phyloP scores from a whole-genome alignment of 345 rosid genomes.

The Limnanthes douglasii region DNA sequence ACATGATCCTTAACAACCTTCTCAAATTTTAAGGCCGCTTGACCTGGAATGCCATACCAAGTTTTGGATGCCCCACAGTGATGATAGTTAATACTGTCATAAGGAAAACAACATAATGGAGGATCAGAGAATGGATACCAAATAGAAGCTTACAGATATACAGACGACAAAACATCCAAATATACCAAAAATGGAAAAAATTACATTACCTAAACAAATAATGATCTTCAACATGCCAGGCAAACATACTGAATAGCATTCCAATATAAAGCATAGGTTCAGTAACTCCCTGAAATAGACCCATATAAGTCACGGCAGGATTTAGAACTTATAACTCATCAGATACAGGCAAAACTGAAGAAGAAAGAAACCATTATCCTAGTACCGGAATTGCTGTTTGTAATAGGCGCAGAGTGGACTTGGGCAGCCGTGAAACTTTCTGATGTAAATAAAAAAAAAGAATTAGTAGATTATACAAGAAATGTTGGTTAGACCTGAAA shows the following conservation, averaged over 20 bases:
- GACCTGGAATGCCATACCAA: slow-evolving; percentile 58
- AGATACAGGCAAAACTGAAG: not conserved
- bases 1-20: slow-evolving; percentile 34
- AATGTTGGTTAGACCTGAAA: not conserved
- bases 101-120: not conserved
- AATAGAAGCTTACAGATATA: too few species aligned
- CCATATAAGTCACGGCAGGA: too few species aligned
- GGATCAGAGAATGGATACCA: not conserved
- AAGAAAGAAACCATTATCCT: not conserved
- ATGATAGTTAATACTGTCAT: slow-evolving; percentile 44
- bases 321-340: too few species aligned
- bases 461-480: not conserved
- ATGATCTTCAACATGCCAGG: slow-evolving; percentile 75
- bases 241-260: slow-evolving; percentile 56
- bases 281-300: slow-evolving; percentile 34
- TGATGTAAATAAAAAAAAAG: slow-evolving; percentile 10
- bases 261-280: slow-evolving; percentile 63
- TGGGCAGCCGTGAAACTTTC: slow-evolving; percentile 27
- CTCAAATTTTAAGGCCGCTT: slow-evolving; percentile 32
- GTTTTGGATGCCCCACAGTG: slow-evolving; percentile 59
- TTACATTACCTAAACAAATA: slow-evolving; percentile 46
- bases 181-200: too few species aligned
- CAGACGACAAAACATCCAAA: not conserved
- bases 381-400: slow-evolving; percentile 57
- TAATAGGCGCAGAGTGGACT: slow-evolving; percentile 45